A percentile compares a stretch with the other conserved stretches of the same genome.
Conservation (phyloP, 2,329 filamentous ascomycete genomes). For the Raffaelea ambrosiae region DNA sequence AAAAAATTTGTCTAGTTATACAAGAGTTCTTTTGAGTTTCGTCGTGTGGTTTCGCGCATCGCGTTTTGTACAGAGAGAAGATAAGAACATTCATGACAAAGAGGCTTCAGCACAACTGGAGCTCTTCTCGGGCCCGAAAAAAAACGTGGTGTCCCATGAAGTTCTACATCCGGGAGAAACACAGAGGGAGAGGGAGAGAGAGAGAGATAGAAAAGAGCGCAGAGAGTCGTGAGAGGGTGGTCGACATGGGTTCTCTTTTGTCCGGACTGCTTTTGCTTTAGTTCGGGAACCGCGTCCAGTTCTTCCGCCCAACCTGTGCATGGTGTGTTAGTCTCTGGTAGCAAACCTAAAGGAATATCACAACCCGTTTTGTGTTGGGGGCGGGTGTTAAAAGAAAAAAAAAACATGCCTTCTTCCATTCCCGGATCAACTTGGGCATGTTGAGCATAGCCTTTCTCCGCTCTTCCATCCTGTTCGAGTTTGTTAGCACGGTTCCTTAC, state of each 20-base stretch:
- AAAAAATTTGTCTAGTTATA: neutral
- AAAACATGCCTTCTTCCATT: slow-evolving; percentile 78
- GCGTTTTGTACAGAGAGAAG: no score
- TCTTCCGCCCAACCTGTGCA: slow-evolving; percentile 41
- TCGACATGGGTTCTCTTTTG: neutral
- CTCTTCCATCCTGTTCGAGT: slow-evolving; percentile 61
- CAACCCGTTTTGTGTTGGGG: neutral
- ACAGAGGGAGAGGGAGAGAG: neutral
- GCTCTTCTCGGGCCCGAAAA: no score
- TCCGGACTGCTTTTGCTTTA: neutral
- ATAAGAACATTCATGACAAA: no score
- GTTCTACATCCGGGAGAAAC: neutral
- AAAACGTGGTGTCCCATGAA: no score
- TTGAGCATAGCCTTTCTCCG: slow-evolving; percentile 86
- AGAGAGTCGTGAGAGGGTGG: neutral
- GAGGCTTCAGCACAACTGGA: no score
- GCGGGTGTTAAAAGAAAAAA: slow-evolving; percentile 24
- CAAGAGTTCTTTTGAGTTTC: neutral
- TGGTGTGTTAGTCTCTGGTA: slow-evolving; percentile 24
- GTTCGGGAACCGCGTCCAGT: slow-evolving; percentile 47
- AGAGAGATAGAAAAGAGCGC: neutral
- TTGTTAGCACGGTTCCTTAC: neutral
- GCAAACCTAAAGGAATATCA: neutral
- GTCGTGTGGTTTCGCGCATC: slow-evolving; percentile 1
- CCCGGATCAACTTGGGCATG: slow-evolving; percentile 85